Evolutionary conservation across 306 rosid species (phyloP), one percentile per base, ranked within the genome.

Genomic region (Fagus crenata): DNA sequence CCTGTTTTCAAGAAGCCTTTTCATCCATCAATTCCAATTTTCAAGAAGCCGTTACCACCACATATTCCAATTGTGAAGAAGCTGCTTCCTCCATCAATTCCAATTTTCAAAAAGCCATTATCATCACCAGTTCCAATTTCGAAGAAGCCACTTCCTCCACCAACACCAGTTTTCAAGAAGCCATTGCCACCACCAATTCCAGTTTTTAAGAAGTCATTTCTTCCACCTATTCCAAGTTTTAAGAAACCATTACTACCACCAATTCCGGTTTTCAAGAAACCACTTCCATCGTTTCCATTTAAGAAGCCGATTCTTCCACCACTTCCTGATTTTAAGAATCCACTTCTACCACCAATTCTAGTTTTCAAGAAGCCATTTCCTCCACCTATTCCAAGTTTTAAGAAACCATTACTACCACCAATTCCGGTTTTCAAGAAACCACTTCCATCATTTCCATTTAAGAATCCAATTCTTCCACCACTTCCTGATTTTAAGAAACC

Each of bases 111-210:
- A 41, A 61, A 61, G 42, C 68, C 68, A 6, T 61, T 61, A 6
- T 56, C 73, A 17, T 72, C 67, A 2, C 56, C 49, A 0, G 8
- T 82, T 43, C 80, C 78, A 0, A 1, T 82, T 1, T 60, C 33
- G 7, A 35, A 79, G 63, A 78, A 78, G 15, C 77, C 82, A 4
- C 11, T 70, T 0, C 77, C 33, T 14, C 72, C 72, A 3, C 67
- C 32, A n/a, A 67, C 77, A 4, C 83, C 88, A 6, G 49, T 77
- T 41, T 83, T 80, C 3, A 67, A 74, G 4, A 81, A 69, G 12
- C 80, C 84, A 35, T 41, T 68, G 36, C 76, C 6, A 3, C 77
- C 75, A 8, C 63, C 73, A 42, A 69, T 60, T 14, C 71, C 71
- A 4, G 22, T 78, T 6, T 56, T 56, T 49, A 14, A 65, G 72